phyloP scores from a whole-genome alignment of 768 basidiomycete species.

The Amanita muscaria region DNA sequence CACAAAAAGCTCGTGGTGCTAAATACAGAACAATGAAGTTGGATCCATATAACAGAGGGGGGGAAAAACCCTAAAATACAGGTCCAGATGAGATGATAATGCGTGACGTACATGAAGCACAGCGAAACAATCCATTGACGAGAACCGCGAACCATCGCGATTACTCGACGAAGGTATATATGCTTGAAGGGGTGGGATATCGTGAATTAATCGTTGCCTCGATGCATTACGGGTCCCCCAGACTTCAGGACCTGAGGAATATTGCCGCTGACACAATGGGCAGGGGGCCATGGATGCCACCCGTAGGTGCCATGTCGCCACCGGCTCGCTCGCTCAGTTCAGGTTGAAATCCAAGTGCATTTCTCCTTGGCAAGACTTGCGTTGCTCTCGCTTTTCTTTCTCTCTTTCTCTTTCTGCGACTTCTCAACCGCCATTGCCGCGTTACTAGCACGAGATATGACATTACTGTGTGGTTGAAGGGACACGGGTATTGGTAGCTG shows the following conservation, averaged over 20 bases:
- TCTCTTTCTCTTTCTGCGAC: slow-evolving; percentile 25
- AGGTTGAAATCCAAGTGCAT: slow-evolving; percentile 24
- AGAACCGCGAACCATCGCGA: not conserved
- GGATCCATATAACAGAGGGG: no score
- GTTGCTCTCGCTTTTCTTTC: slow-evolving; percentile 17
- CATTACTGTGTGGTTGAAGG: slow-evolving; percentile 12
- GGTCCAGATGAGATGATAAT: not conserved
- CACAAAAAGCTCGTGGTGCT: no score
- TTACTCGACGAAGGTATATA: not conserved
- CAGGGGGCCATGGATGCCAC: slow-evolving; percentile 24
- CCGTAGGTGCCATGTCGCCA: not conserved
- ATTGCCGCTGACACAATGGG: slow-evolving; percentile 20
- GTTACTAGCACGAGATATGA: slow-evolving; percentile 41
- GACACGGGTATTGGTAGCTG: slow-evolving; percentile 6
- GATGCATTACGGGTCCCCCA: slow-evolving; percentile 4
- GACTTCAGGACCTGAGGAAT: slow-evolving; percentile 26
- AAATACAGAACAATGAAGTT: no score
- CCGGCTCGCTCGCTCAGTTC: slow-evolving; percentile 6
- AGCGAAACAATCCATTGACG: not conserved
- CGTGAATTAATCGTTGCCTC: not conserved
- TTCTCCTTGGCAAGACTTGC: slow-evolving; percentile 20
- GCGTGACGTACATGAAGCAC: not conserved
- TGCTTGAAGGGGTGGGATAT: not conserved
- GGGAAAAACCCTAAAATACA: not conserved
- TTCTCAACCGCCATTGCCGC: slow-evolving; percentile 45